phyloP scores from a whole-genome alignment of 257 asterid species.

The Agastache rugosa region DNA sequence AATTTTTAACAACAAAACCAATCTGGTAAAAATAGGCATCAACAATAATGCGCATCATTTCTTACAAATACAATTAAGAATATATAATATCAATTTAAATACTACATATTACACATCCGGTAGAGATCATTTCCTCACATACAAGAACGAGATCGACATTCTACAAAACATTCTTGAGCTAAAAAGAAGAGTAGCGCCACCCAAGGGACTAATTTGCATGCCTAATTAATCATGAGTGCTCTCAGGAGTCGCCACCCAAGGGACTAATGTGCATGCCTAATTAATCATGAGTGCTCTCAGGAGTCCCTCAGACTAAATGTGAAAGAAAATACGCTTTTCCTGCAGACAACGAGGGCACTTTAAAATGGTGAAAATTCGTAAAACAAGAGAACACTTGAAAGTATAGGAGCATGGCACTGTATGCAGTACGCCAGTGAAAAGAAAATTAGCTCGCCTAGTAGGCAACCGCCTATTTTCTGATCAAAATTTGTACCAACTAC shows the following conservation, averaged over 20 bases:
- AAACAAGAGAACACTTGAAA: not conserved
- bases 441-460: not conserved
- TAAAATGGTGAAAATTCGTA: not conserved
- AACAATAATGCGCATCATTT: not conserved
- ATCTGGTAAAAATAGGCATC: not conserved
- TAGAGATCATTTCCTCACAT: no score
- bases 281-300: not conserved
- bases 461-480: not conserved
- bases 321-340: not conserved
- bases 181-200: no score
- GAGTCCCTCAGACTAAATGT: not conserved
- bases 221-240: not conserved
- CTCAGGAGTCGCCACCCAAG: not conserved
- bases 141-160: not conserved
- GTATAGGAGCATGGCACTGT: not conserved
- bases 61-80: slow-evolving; percentile 8
- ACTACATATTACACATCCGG: not conserved
- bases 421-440: not conserved
- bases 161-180: not conserved
- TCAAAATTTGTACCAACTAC: not conserved
- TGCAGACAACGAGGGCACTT: not conserved
- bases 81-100: not conserved
- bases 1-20: not conserved
- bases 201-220: not conserved
- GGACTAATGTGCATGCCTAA: not conserved